Evolutionary conservation across 1,284 basidiomycete genomes (phyloP), one percentile per base, ranked within the genome.

Genomic region (Tilletia indica): DNA sequence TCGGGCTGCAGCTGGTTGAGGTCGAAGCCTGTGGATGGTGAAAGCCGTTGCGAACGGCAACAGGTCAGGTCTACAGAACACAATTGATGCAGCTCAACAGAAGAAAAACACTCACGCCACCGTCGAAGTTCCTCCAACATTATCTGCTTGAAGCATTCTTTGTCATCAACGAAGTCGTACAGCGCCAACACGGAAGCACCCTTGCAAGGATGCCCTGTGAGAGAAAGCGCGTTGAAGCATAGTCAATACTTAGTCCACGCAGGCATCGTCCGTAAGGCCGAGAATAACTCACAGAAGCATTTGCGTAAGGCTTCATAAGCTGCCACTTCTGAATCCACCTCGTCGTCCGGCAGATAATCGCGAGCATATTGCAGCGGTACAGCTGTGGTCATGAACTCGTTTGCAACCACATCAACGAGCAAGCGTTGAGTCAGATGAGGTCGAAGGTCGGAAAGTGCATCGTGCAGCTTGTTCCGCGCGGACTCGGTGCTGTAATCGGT

Each of bases 171-270:
- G 21, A 54, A 54, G 51, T 54, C 16, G 51, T 54, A 54, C 19
- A 54, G 51, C 12, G 51, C 51, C 19, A 54, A 25, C 12, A 54
- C 21, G 51, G 51, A 54, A 8, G 16, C 19, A 19, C 51, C 51
- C 51, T 54, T 54, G 16, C 51, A 54, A 19, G 51, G 51, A 25
- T 54, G 51, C 51, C 51, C 51, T 54, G 51, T 6, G 47, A 48
- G 47, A 11, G n/a, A 11, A 48, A 48, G 12, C n/a, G 6, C 42
- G 42, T 45, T 9, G 9, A 45, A 45, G 42, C 9, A 45, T 14
- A 8, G 42, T 45, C 42, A 45, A 14, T 14, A 45, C n/a, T n/a
- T 54, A 6, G 21, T 19, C 16, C 16, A 25, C 16, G 51, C 16
- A 54, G 25, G 25, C 25, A 31, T 31, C 21, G 51, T 54, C 51